These are phyloP conservation scores for Plasmodium vivax DNA, from an alignment of 169 alveolate genomes.

Conservation along the genomic window DNA sequence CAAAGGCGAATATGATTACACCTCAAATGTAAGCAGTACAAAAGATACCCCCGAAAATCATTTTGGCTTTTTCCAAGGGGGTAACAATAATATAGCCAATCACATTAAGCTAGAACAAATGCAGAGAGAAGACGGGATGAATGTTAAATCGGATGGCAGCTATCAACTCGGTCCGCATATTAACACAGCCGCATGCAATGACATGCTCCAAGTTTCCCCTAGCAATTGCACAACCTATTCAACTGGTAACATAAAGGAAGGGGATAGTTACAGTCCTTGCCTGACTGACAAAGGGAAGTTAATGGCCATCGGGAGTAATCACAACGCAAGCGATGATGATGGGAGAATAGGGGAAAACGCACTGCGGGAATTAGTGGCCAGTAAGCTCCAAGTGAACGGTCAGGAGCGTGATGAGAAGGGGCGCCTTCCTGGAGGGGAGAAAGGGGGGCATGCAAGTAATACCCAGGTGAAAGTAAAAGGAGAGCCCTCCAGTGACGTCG, in stretches of 20 bases:
- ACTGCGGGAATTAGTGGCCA: background rate
- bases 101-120: background rate
- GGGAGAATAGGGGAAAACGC: background rate
- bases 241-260: background rate
- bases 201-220: background rate
- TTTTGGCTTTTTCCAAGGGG: background rate
- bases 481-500: background rate
- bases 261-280: background rate
- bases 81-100: background rate
- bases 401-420: background rate
- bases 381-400: background rate
- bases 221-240: background rate
- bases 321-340: background rate
- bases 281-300: background rate
- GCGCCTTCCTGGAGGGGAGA: background rate
- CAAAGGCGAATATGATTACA: background rate
- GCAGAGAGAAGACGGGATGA: background rate
- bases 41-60: background rate
- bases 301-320: background rate
- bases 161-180: background rate
- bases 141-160: background rate
- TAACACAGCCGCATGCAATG: background rate
- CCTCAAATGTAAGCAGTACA: background rate
- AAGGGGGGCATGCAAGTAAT: background rate
- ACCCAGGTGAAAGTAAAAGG: background rate